phyloP scores from a whole-genome alignment of 2,329 filamentous ascomycete genomes.

The Curvularia verruculosa region DNA sequence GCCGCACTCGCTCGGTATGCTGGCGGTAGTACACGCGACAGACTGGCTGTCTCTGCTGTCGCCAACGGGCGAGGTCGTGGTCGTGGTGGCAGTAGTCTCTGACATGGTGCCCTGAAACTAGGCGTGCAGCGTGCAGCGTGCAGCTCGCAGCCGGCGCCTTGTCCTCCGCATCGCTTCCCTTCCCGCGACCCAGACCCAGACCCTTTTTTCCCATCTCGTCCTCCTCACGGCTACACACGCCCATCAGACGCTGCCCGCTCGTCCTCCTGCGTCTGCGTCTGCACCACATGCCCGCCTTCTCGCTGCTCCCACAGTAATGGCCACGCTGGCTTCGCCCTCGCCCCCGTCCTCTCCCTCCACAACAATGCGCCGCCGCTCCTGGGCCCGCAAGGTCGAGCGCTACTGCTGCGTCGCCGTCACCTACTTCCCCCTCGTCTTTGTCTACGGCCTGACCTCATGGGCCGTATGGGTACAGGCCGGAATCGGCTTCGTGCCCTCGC shows the following conservation, averaged over 20 bases:
- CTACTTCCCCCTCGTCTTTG: constrained; percentile 87
- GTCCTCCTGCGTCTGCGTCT: background rate
- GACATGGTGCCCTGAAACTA: constrained; percentile 35
- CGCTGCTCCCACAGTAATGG: constrained; percentile 39
- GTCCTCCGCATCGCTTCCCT: constrained; percentile 17
- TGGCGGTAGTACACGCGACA: too few species aligned
- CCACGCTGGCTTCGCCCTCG: constrained; percentile 49
- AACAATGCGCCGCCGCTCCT: constrained; percentile 52
- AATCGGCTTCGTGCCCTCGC: constrained; percentile 62
- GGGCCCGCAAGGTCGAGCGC: constrained; percentile 76
- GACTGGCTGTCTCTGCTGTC: background rate
- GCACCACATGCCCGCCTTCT: constrained; percentile 35
- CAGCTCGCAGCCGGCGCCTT: constrained; percentile 16
- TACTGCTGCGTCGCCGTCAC: constrained; percentile 79
- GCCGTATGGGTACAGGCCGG: constrained; percentile 84
- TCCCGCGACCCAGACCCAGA: constrained; percentile 10
- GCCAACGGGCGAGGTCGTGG: background rate
- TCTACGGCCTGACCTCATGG: constrained; percentile 92
- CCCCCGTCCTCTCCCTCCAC: constrained; percentile 48
- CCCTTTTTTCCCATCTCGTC: constrained; percentile 11
- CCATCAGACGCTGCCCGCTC: too few species aligned
- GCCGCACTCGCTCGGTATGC: too few species aligned
- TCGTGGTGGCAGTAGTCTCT: constrained; percentile 14
- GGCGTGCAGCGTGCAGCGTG: too few species aligned
- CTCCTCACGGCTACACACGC: background rate